These are phyloP conservation scores for Uncinocarpus reesii DNA, from an alignment of 2,329 filamentous ascomycete species.

Conservation along the genomic window DNA sequence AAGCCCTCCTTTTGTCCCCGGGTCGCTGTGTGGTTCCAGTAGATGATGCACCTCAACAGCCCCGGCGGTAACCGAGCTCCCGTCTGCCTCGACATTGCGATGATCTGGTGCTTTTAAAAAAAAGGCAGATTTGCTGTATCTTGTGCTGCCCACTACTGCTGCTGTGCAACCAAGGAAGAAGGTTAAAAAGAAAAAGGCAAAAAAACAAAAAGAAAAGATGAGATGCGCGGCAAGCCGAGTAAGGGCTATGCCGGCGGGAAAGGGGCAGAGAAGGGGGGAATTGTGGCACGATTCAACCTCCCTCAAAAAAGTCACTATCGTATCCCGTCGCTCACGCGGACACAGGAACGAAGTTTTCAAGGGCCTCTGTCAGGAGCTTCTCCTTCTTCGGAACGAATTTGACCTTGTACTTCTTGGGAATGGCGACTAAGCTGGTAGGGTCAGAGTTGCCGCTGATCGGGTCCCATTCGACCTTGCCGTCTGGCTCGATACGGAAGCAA, in stretches of 20 bases:
- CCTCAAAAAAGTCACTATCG: neutral
- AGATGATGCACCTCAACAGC: too few species aligned
- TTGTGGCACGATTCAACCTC: too few species aligned
- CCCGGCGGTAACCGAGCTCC: too few species aligned
- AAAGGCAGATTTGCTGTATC: too few species aligned
- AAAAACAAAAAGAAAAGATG: neutral
- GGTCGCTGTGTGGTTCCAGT: too few species aligned
- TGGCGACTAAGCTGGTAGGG: constrained; percentile 52
- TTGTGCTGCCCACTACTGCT: too few species aligned
- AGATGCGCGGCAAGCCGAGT: neutral
- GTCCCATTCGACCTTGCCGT: constrained; percentile 48
- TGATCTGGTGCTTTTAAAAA: too few species aligned
- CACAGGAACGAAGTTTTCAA: constrained; percentile 23
- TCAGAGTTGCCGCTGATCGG: constrained; percentile 51
- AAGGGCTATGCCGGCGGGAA: neutral
- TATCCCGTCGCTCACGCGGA: neutral
- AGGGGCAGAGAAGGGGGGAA: too few species aligned
- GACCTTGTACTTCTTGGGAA: constrained; percentile 50
- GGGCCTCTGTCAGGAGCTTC: constrained; percentile 34
- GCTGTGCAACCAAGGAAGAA: neutral
- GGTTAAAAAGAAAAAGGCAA: neutral
- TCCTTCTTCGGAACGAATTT: constrained; percentile 48
- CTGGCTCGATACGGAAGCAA: constrained; percentile 49
- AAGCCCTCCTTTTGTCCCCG: neutral
- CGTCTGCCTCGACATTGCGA: too few species aligned